phyloP scores from a whole-genome alignment of 1,284 basidiomycete genomes.

The Golubevia pallescens region DNA sequence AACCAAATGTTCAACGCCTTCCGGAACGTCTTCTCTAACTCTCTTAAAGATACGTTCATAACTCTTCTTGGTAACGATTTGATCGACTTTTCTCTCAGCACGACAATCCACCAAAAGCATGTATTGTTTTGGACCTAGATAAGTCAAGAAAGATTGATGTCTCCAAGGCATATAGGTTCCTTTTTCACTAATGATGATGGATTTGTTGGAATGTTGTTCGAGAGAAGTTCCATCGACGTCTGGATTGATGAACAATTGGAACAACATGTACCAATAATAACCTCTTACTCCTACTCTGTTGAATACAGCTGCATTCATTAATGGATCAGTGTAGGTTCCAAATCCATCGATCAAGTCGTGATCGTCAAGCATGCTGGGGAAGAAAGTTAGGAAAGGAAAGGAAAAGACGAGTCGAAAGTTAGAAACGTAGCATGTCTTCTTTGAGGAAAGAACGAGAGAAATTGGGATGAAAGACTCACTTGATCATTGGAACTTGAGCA shows the following conservation, averaged over 20 bases:
- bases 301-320: neutral
- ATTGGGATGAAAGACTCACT: no score
- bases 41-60: constrained; percentile 40
- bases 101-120: constrained; percentile 58
- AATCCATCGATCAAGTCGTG: constrained; percentile 64
- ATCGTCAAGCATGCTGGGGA: constrained; percentile 53
- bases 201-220: constrained; percentile 1
- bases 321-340: constrained; percentile 50
- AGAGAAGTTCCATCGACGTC: constrained; percentile 1
- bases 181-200: constrained; percentile 36
- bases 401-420: no score
- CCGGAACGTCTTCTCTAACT: constrained; percentile 28
- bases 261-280: neutral
- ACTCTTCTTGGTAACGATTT: constrained; percentile 47
- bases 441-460: no score
- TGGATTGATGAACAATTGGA: neutral
- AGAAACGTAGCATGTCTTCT: no score
- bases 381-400: no score
- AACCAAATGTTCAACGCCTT: constrained; percentile 51
- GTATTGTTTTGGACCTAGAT: constrained; percentile 58
- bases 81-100: constrained; percentile 54
- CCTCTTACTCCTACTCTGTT: neutral
- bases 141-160: constrained; percentile 48
- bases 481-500: constrained; percentile 58
- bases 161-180: constrained; percentile 54